Percentiles rank a stretch among this genome's conserved stretches.
phyloP scores from a whole-genome alignment of 2,329 filamentous ascomycete genomes.

The Fusarium piperis region DNA sequence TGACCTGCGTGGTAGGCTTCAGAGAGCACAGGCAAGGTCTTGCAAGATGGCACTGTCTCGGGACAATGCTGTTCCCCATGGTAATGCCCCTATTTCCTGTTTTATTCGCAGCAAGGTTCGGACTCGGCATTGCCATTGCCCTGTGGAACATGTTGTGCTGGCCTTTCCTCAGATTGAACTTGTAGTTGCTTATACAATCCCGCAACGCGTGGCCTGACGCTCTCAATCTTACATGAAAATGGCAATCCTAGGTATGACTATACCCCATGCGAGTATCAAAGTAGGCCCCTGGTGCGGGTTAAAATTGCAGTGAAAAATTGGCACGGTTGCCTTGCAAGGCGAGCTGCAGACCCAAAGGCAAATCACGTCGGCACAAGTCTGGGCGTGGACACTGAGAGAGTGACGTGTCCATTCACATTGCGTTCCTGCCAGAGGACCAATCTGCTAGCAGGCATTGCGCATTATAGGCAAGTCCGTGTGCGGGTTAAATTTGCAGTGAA shows the following conservation, averaged over 20 bases:
- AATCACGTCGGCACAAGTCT: background rate
- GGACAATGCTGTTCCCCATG: background rate
- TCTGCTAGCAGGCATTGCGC: too few species aligned
- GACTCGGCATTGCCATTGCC: background rate
- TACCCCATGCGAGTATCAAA: too few species aligned
- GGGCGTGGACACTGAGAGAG: background rate
- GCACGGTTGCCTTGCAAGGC: too few species aligned
- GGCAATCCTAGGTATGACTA: too few species aligned
- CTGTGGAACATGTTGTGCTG: fast-evolving
- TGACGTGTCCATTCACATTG: too few species aligned
- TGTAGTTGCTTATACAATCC: background rate
- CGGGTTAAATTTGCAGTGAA: background rate
- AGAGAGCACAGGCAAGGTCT: background rate
- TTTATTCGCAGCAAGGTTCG: background rate
- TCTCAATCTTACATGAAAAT: too few species aligned
- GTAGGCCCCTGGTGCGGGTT: too few species aligned
- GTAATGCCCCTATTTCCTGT: fast-evolving
- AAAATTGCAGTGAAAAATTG: too few species aligned
- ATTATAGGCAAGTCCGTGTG: background rate
- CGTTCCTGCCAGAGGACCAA: too few species aligned
- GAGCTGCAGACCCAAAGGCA: background rate
- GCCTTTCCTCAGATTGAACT: background rate
- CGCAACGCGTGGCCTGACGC: background rate
- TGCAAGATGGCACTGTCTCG: background rate
- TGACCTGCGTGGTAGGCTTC: background rate